Conservation (phyloP, 2,329 filamentous ascomycete species). For the Aureobasidium sp. region DNA sequence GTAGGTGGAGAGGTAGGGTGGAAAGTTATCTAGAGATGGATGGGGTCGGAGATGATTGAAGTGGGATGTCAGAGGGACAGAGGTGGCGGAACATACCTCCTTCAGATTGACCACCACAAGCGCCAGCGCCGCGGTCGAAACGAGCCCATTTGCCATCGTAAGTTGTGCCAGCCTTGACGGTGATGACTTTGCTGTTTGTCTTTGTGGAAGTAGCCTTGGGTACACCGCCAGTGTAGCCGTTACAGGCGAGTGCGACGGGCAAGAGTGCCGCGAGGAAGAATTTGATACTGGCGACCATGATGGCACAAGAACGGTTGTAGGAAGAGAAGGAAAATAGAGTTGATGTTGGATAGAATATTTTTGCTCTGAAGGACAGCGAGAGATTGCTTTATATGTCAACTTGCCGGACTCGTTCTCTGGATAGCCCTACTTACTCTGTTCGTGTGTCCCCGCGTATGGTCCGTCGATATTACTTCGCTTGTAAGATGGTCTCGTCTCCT, state of each 20-base stretch:
- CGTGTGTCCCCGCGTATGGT: neutral
- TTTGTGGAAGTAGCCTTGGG: slow-evolving; percentile 24
- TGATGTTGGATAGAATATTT: neutral
- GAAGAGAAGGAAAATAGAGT: neutral
- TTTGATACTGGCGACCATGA: slow-evolving; percentile 17
- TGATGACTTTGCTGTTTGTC: slow-evolving; percentile 36
- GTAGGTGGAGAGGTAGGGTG: too few species aligned
- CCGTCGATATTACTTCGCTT: neutral
- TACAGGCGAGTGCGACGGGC: slow-evolving; percentile 25
- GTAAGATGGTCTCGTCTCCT: neutral
- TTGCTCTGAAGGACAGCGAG: neutral
- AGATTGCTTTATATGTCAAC: neutral
- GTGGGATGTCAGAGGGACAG: neutral
- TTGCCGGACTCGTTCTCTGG: too few species aligned
- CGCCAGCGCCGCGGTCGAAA: slow-evolving; percentile 45
- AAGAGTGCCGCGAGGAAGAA: slow-evolving; percentile 30
- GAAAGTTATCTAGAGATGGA: too few species aligned
- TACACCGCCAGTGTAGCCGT: slow-evolving; percentile 25
- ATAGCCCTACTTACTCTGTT: neutral
- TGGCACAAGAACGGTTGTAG: neutral
- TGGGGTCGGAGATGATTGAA: too few species aligned
- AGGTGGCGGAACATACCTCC: slow-evolving; percentile 14
- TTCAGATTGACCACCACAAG: slow-evolving; percentile 40
- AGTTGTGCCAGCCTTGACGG: slow-evolving; percentile 23
- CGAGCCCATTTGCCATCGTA: slow-evolving; percentile 53